Percentiles rank a stretch among this genome's conserved stretches.
Evolutionary conservation across 371 early-diverging fungal species (phyloP).

Genomic region (Catenaria anguillulae): DNA sequence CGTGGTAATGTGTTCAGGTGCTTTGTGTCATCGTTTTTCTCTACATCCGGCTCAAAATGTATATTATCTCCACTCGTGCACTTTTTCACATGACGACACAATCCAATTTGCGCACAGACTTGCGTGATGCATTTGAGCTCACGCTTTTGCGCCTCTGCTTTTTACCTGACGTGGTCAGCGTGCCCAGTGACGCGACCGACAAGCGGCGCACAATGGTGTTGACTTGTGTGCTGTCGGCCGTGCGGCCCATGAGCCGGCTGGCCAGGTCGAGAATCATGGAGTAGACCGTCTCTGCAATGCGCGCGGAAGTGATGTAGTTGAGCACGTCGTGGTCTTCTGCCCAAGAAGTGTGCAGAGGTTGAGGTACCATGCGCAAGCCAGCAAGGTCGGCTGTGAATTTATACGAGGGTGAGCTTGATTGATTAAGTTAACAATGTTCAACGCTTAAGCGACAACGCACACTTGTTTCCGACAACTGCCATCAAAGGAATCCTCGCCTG

Average conservation of each 20-base stretch:
- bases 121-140: no score
- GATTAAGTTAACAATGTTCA: no score
- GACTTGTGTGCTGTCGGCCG: not conserved
- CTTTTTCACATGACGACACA: no score
- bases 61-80: no score
- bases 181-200: not conserved
- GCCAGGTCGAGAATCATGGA: not conserved
- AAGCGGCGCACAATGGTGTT: not conserved
- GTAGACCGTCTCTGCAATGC: not conserved
- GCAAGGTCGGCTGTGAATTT: not conserved
- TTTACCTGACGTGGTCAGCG: not conserved
- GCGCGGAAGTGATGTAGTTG: not conserved
- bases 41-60: no score
- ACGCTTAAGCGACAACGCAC: no score
- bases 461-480: no score
- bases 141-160: not conserved
- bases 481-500: no score
- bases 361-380: not conserved
- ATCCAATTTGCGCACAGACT: no score
- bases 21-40: no score
- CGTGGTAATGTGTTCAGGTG: no score
- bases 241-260: not conserved
- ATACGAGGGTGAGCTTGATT: no score
- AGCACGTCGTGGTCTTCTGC: not conserved
- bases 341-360: not conserved